These are phyloP conservation scores for Fagopyrum tataricum DNA, from an alignment of 148 eudicot genomes.

Conservation along the genomic window DNA sequence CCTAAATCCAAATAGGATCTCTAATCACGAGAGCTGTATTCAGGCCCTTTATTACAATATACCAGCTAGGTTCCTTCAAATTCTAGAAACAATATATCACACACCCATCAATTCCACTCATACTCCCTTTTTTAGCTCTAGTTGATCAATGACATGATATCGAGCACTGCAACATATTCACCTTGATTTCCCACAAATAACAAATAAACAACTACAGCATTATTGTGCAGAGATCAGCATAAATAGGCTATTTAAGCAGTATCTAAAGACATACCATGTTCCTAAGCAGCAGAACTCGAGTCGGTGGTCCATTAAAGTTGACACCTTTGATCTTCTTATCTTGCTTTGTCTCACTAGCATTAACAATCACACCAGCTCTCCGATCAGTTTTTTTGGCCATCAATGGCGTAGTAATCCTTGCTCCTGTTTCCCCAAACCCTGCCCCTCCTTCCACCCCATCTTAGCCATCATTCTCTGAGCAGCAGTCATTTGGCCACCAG, in stretches of 20 bases:
- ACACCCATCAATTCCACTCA: background rate
- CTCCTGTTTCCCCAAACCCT: slow-evolving; percentile 85
- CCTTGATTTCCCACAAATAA: background rate
- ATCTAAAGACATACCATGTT: slow-evolving; percentile 59
- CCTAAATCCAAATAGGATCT: background rate
- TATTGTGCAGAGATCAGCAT: background rate
- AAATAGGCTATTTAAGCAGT: background rate
- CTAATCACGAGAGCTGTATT: background rate
- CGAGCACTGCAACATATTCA: background rate
- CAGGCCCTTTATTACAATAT: background rate
- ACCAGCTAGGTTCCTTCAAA: background rate
- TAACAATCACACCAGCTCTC: slow-evolving; percentile 87
- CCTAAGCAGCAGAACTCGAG: slow-evolving; percentile 78
- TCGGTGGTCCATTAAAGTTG: slow-evolving; percentile 57
- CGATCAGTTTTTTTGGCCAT: slow-evolving; percentile 88
- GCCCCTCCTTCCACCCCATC: slow-evolving; percentile 98
- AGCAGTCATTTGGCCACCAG: slow-evolving; percentile 93
- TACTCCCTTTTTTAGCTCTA: background rate
- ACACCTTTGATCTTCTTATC: slow-evolving; percentile 88
- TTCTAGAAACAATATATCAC: background rate
- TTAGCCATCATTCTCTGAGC: slow-evolving; percentile 99
- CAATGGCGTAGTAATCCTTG: slow-evolving; percentile 90
- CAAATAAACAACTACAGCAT: background rate
- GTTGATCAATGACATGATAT: background rate
- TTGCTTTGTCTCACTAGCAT: slow-evolving; percentile 51